These are phyloP conservation scores for Biscutella laevigata DNA, from an alignment of 441 rosid species.

Conservation along the genomic window DNA sequence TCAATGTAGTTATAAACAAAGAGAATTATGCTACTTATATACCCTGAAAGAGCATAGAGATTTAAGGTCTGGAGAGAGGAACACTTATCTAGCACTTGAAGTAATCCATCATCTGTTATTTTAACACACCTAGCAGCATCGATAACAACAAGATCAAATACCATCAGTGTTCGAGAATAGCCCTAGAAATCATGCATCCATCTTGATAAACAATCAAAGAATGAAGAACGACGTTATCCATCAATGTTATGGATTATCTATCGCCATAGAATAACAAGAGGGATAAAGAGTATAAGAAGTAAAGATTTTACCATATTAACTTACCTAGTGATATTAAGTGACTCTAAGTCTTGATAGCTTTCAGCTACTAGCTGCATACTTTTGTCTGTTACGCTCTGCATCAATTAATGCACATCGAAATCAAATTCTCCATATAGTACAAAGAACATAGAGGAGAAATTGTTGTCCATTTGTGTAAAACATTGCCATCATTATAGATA, in stretches of 20 bases:
- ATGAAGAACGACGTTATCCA: background rate
- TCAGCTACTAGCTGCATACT: constrained; percentile 66
- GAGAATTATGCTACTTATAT: background rate
- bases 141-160: constrained; percentile 12
- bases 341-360: constrained; percentile 50
- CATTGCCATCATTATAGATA: background rate
- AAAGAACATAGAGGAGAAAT: background rate
- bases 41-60: constrained; percentile 89
- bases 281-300: background rate
- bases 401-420: constrained; percentile 20
- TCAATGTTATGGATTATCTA: constrained; percentile 5
- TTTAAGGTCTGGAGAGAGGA: constrained; percentile 53
- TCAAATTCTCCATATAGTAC: background rate
- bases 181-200: constrained; percentile 3
- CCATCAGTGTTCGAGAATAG: background rate
- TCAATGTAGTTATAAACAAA: constrained; percentile 1
- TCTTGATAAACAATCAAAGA: background rate
- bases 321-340: constrained; percentile 72
- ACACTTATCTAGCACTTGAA: constrained; percentile 52
- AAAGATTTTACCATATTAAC: background rate
- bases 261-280: background rate
- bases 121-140: constrained; percentile 58
- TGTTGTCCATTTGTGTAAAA: background rate
- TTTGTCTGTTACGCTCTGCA: constrained; percentile 64
- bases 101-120: constrained; percentile 74